Evolutionary conservation across 2,329 filamentous ascomycete genomes (phyloP), one percentile per base, ranked within the genome.

Genomic region (Biscogniauxia sp.): DNA sequence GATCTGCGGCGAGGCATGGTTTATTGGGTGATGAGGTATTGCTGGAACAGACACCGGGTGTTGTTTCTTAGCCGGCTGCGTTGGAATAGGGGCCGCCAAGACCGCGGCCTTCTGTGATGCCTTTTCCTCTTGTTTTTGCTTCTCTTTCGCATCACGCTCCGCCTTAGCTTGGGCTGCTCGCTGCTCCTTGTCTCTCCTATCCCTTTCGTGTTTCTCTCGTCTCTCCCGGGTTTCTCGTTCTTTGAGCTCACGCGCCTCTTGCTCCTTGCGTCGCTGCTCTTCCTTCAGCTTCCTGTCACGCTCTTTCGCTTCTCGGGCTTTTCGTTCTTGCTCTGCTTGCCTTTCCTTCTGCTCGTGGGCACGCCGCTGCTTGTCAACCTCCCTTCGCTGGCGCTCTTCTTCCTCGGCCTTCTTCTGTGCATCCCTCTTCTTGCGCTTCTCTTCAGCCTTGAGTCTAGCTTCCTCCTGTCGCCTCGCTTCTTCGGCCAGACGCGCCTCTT

Each of bases 381-480:
- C 94, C 74, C 93, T 97, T 59, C 88, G 86, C 60, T 88, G 80
- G 56, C 89, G 88, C 69, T 97, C 93, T 70, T 97, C 94, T 71
- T 98, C 95, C 65, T 92, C 92, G 26, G 91, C 90, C 75, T 91
- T 96, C 75, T 89, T 92, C 75, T 96, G 92, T 3, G 91, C 90
- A 72, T 99, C 95, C 70, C 89, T 92, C 78, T 96, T 96, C 79
- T 88, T 92, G 53, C 92, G 87, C 75, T 93, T 94, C 77, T 98
- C 94, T 72, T 99, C 95, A 51, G 89, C 88, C 77, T 88, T 95
- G 67, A 84, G 83, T 68, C 87, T 88, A 71, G 92, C 88, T 76
- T 98, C 93, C 71, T 96, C 92, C 20, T 85, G 80, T 69, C 88
- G 91, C 75, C 89, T 89, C 71, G 89, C 87, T 73, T 97, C 93